phyloP scores from a whole-genome alignment of 1,139 yeast species.

The Eremothecium gossypii region DNA sequence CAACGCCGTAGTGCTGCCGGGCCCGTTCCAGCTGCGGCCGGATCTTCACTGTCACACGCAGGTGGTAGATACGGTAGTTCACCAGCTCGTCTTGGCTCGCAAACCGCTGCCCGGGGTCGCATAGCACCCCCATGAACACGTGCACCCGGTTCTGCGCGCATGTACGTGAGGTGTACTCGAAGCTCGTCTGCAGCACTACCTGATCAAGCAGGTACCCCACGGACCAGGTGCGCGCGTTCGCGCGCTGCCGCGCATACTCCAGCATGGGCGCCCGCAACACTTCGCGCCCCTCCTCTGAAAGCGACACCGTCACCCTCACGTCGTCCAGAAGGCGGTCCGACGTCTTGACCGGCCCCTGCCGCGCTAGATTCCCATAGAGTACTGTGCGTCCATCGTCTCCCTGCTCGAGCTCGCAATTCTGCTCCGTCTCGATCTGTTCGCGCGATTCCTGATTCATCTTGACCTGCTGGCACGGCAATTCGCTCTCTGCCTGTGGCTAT shows the following conservation, averaged over 20 bases:
- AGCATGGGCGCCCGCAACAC: slow-evolving; percentile 25
- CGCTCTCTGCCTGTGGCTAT: background rate
- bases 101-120: slow-evolving; percentile 11
- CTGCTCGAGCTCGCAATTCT: no score
- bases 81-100: slow-evolving; percentile 15
- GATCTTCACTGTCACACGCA: slow-evolving; percentile 30
- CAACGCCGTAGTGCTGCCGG: slow-evolving; percentile 22
- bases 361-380: slow-evolving; percentile 27
- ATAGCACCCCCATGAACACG: slow-evolving; percentile 23
- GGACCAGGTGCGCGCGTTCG: slow-evolving; percentile 13
- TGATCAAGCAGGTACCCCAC: slow-evolving; percentile 25
- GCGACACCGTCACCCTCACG: slow-evolving; percentile 29
- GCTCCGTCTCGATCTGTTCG: no score
- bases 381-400: slow-evolving; percentile 23
- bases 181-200: slow-evolving; percentile 23
- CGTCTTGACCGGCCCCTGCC: slow-evolving; percentile 41
- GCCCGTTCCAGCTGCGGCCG: slow-evolving; percentile 21
- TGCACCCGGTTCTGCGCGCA: slow-evolving; percentile 22
- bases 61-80: slow-evolving; percentile 28
- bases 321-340: slow-evolving; percentile 61
- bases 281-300: slow-evolving; percentile 13
- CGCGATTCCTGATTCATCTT: no score
- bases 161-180: slow-evolving; percentile 23
- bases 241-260: slow-evolving; percentile 24
- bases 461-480: background rate